Base-by-base conservation (phyloP, 2,329 filamentous ascomycete species). In the Ceratocystis colombiana region DNA sequence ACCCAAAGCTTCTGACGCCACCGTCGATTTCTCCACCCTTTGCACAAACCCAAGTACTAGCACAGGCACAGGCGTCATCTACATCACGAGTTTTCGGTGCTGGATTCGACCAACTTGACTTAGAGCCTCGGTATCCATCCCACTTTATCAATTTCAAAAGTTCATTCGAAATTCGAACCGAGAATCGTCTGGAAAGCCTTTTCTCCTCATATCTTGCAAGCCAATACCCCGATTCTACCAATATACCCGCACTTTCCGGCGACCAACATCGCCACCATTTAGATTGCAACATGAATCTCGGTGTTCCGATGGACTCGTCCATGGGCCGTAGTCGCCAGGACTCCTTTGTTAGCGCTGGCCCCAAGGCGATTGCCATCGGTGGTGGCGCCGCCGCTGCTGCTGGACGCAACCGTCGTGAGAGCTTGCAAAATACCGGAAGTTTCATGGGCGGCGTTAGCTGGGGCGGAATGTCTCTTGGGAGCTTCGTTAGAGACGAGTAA, bases 401-500 rank as follows among this genome's bases (percentile, higher is more conserved):
- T 71, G 80, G 78, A 72, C 80, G 83, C 69, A 80, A 78, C 65
- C 80, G 84, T 69, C 79, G 84, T 71, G 85, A 87, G 74, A 84
- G 80, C 66, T 74, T 87, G 44, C 64, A 64, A 28, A 66, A 66
- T 41, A 84, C 84, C 17, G 84, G 84, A 62, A 87, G 84, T 72
- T 75, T 87, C 67, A 84, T 86, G 77, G 88, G 86, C 70, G 92
- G 93, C 72, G 91, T 96, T 87, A 96, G 92, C 77, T 99, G 93
- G 92, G 93, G 93, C 73, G 93, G 92, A 70, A 85, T 96, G 68
- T 97, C 93, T 7, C 90, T 97, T 70, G 93, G 93, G 69, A 97
- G 93, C 73, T 97, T 95, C 81, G 94, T 99, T 76, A 84, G 90
- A 76, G 93, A 99, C 78, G 94, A 99, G 94, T 99, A 85, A 85